Base-by-base conservation (phyloP, 2,329 filamentous ascomycete genomes). In the Cryphonectria japonica region DNA sequence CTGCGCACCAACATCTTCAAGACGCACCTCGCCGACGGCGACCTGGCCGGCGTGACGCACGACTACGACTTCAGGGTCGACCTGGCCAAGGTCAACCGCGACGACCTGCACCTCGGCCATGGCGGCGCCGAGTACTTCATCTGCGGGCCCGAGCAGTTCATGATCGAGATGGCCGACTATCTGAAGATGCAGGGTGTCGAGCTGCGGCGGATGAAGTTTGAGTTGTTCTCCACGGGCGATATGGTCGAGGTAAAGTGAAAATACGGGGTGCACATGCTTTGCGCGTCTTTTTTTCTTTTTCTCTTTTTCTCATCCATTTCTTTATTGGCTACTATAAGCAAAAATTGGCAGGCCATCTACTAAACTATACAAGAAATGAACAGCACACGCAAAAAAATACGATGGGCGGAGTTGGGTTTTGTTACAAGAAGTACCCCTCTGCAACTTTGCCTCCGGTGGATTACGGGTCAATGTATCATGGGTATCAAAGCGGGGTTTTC, bases 71-170 rank as follows among this genome's bases (percentile, higher is more conserved):
- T 82, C 69, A 79, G 82, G 50, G 79, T 87, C 69, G 86, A 88
- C 73, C 80, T 88, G 50, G 79, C 80, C 64, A 81, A 81, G 73
- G 76, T 88, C 22, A 78, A 80, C 32, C 77, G 78, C 16, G 80
- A 82, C 4, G 82, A 87, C 72, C 78, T 88, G 43, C 84, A 81
- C 74, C 79, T 88, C 2, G 73, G 76, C 68, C 81, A 85, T 73
- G 78, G 79, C 50, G 80, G 81, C 16, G 81, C 86, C 4, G 85
- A 87, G 78, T 88, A 88, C 75, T 88, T 81, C 74, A 82, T 88
- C 66, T 88, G 86, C 72, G 86, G 86, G 0, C 85, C 86, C 0
- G 85, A 87, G 78, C 80, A 83, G 72, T 87, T 88, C 74, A 87
- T 87, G 85, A 74, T 82, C 2, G 85, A 87, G 75, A 84, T 86